Percentiles rank a stretch among this genome's conserved stretches.
Evolutionary conservation across 768 basidiomycete species (phyloP).

Genomic region (Phlegmacium glaucopus): DNA sequence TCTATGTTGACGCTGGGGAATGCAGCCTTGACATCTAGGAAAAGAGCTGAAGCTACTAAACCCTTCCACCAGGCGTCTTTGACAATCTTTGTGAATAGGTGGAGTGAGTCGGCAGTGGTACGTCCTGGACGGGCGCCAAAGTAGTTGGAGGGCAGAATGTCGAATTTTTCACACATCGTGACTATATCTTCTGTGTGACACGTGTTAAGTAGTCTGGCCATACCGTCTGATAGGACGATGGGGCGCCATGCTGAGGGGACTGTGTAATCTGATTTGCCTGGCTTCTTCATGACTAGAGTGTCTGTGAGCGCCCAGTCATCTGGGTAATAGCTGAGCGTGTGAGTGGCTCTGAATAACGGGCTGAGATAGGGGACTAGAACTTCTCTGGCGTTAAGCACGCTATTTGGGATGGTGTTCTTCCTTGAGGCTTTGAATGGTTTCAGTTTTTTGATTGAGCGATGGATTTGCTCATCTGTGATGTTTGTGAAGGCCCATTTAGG

Average conservation of each 20-base stretch:
- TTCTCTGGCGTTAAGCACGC: constrained; percentile 20
- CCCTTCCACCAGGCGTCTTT: constrained; percentile 32
- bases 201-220: constrained; percentile 15
- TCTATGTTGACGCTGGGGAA: constrained; percentile 29
- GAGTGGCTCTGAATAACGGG: constrained; percentile 27
- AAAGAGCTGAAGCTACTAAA: constrained; percentile 12
- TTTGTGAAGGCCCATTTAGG: background rate
- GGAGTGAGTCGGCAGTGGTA: constrained; percentile 27
- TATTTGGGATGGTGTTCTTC: constrained; percentile 21
- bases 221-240: constrained; percentile 25
- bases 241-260: constrained; percentile 29
- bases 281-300: constrained; percentile 32
- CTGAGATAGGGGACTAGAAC: constrained; percentile 24
- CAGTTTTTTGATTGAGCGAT: constrained; percentile 17
- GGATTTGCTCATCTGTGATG: constrained; percentile 13
- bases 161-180: constrained; percentile 2
- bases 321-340: constrained; percentile 20
- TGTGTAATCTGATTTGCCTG: constrained; percentile 30
- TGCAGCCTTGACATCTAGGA: constrained; percentile 36
- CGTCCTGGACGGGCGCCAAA: constrained; percentile 24
- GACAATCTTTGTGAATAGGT: constrained; percentile 25
- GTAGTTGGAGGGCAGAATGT: constrained; percentile 20
- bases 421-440: constrained; percentile 31
- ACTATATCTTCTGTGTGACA: constrained; percentile 19
- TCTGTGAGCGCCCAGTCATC: constrained; percentile 6